A percentile compares a stretch with the other conserved stretches of the same genome.
phyloP scores from a whole-genome alignment of 345 rosid genomes.

The Linum lewisii region DNA sequence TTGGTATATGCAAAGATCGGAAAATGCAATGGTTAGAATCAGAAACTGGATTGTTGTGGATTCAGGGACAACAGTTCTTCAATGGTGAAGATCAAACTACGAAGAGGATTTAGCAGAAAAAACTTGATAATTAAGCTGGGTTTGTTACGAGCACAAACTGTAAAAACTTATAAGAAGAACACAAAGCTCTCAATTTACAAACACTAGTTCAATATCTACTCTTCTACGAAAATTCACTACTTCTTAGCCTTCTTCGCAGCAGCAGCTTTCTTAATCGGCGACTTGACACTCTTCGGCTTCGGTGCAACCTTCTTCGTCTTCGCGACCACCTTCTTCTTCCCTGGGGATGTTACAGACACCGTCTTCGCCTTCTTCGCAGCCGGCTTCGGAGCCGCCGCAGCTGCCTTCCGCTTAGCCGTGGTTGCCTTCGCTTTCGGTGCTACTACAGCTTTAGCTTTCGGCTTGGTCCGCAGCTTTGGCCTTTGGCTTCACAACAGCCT shows the following conservation, averaged over 20 bases:
- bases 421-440: background rate
- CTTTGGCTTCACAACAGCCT: constrained; percentile 8
- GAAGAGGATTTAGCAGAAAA: too few species aligned
- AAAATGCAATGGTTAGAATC: too few species aligned
- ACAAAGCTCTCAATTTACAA: too few species aligned
- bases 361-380: constrained; percentile 9
- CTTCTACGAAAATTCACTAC: constrained; percentile 1
- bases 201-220: background rate
- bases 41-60: too few species aligned
- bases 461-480: background rate
- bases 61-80: too few species aligned
- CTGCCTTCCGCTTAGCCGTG: background rate
- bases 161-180: too few species aligned
- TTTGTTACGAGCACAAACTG: too few species aligned
- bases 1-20: too few species aligned
- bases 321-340: constrained; percentile 3
- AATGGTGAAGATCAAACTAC: too few species aligned
- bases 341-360: background rate
- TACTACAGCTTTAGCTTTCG: background rate
- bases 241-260: constrained; percentile 15
- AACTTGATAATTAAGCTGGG: too few species aligned
- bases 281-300: constrained; percentile 8
- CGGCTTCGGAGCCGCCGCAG: background rate
- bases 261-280: background rate
- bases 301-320: constrained; percentile 4